Evolutionary conservation across 441 rosid species (phyloP).

Genomic region (Erodium chrysanthum): DNA sequence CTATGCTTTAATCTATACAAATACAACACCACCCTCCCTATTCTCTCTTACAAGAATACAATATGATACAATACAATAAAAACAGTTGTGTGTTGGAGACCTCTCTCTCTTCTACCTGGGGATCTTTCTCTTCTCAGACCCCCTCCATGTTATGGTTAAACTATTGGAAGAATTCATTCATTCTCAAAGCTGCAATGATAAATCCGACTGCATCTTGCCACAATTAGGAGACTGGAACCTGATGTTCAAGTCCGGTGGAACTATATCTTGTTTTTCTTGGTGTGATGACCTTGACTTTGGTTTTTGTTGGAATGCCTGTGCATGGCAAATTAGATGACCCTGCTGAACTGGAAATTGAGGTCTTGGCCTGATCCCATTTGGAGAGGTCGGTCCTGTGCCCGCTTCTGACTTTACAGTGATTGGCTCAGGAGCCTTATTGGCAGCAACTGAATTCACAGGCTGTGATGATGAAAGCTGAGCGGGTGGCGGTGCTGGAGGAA

Average conservation of each 20-base stretch:
- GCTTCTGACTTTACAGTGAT: neutral
- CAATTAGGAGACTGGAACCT: constrained; percentile 63
- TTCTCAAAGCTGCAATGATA: constrained; percentile 68
- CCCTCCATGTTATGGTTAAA: neutral
- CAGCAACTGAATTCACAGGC: neutral
- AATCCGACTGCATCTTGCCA: constrained; percentile 58
- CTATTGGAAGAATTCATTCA: neutral
- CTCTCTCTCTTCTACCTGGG: neutral
- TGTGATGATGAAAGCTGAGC: neutral
- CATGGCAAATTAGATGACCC: neutral
- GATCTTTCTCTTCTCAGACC: no score
- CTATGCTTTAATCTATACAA: neutral
- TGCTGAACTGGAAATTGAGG: neutral
- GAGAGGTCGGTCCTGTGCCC: neutral
- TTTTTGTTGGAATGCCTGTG: neutral
- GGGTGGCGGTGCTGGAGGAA: neutral
- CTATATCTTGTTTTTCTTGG: constrained; percentile 29
- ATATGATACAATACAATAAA: no score
- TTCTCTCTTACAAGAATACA: neutral
- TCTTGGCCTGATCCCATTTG: neutral
- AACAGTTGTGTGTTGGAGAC: no score
- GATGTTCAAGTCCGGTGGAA: constrained; percentile 80
- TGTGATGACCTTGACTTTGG: constrained; percentile 25
- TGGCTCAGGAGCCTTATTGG: neutral
- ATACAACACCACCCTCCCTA: neutral